Evolutionary conservation across 129 eudicot genomes (phyloP), one percentile per base, ranked within the genome.

Genomic region (Lonicera japonica): DNA sequence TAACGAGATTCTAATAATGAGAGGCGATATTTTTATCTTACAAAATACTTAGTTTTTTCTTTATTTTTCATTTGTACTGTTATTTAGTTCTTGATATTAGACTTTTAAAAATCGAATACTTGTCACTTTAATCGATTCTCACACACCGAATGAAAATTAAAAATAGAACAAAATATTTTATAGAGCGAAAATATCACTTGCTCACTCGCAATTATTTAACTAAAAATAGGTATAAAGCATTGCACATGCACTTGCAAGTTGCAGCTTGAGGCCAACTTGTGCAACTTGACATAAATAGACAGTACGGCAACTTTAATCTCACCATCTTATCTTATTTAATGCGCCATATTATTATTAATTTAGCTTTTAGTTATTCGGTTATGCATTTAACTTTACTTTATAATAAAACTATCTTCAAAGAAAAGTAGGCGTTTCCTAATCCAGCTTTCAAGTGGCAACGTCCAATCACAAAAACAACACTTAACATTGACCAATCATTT

Each of bases 401-500:
- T n/a, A 50, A 16, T 50, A 15, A 1, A 12, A n/a, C 2, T 5
- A 1, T 50, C 21, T 3, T 12, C 6, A 45, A 45, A 4, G 4
- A 50, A 50, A 50, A 14, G 55, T 50, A 3, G 55, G 55, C 19
- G 16, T 50, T 50, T 50, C 67, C 25, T 62, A 62, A 47, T 47
- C 55, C 25, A 53, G 52, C 16, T 59, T 63, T 71, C 56, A 43
- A 66, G 70, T 72, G 58, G 66, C 71, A 36, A 72, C 56, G 29
- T 57, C 77, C 72, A 67, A 63, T 72, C 59, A 57, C 25, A 63
- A 15, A 64, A 79, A 46, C 17, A 55, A 41, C 23, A 65, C 25
- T 40, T 71, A 16, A 70, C 21, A 63, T 24, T 29, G 75, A 25
- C 68, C 68, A 77, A 70, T 82, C 67, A 77, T 62, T 39, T 17